Percentiles rank a stretch among this genome's conserved stretches.
Conservation (phyloP, 73 alveolate genomes). For the Paramecium sonneborni region DNA sequence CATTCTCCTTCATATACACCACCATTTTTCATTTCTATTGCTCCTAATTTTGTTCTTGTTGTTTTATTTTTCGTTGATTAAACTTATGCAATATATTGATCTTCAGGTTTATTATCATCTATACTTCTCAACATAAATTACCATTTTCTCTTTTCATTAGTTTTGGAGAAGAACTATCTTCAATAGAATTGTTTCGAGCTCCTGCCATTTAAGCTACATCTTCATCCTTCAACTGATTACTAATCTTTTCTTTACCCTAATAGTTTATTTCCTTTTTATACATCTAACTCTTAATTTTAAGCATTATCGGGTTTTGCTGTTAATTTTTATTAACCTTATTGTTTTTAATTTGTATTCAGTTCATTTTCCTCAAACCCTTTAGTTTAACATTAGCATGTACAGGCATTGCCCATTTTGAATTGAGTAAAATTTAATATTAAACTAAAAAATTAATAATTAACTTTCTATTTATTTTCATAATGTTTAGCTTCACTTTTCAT, state of each 20-base stretch:
- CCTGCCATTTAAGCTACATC: slow-evolving; percentile 38
- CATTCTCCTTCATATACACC: slow-evolving; percentile 82
- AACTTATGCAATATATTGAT: background rate
- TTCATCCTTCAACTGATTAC: slow-evolving; percentile 18
- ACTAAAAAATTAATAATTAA: background rate
- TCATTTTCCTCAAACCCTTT: slow-evolving; percentile 11
- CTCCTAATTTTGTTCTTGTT: slow-evolving; percentile 46
- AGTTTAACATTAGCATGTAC: slow-evolving; percentile 43
- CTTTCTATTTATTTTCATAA: background rate
- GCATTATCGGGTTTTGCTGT: background rate
- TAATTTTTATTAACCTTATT: background rate
- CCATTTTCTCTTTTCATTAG: slow-evolving; percentile 50
- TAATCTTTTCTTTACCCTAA: background rate
- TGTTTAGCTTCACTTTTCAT: background rate
- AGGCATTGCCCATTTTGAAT: slow-evolving; percentile 46
- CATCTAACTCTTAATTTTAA: background rate
- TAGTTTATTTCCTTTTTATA: background rate
- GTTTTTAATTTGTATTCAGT: background rate
- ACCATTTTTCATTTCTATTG: slow-evolving; percentile 67
- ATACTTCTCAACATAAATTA: background rate
- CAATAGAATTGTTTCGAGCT: background rate
- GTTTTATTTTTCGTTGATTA: slow-evolving; percentile 47
- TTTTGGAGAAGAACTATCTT: background rate
- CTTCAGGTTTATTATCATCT: slow-evolving; percentile 57
- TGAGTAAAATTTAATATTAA: background rate